Conservation (phyloP, 2,329 filamentous ascomycete species). For the Neodidymelliopsis sp. region DNA sequence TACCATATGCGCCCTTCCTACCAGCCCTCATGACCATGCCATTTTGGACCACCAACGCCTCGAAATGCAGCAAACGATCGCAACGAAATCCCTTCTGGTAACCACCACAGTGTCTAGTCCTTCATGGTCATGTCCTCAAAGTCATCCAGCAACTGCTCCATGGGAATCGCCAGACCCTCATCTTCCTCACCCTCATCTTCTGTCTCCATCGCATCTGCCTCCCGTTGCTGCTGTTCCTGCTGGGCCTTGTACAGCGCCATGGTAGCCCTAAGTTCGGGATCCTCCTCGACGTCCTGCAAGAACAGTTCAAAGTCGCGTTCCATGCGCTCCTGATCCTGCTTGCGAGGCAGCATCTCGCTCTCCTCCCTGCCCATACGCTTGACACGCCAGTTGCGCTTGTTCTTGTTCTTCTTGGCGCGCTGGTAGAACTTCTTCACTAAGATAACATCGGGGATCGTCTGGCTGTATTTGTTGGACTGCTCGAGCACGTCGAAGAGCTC, state of each 20-base stretch:
- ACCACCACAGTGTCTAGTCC: constrained; percentile 25
- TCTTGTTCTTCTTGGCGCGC: constrained; percentile 75
- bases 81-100: neutral
- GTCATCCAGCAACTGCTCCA: constrained; percentile 78
- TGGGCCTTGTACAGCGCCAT: constrained; percentile 83
- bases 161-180: constrained; percentile 61
- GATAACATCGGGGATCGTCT: constrained; percentile 86
- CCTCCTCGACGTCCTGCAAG: constrained; percentile 94
- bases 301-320: constrained; percentile 98
- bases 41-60: constrained; percentile 21
- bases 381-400: constrained; percentile 83
- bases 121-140: constrained; percentile 88
- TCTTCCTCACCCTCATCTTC: constrained; percentile 64
- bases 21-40: constrained; percentile 5
- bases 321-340: constrained; percentile 85
- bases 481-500: constrained; percentile 84
- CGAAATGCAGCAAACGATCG: constrained; percentile 21
- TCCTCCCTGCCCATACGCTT: constrained; percentile 93
- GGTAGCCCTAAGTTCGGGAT: constrained; percentile 83
- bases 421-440: constrained; percentile 98
- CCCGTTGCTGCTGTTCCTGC: constrained; percentile 63
- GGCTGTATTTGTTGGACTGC: constrained; percentile 74
- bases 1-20: constrained; percentile 9
- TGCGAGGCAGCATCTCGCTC: constrained; percentile 83
- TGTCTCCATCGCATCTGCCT: constrained; percentile 71